phyloP scores from a whole-genome alignment of 2,329 filamentous ascomycete species.

The Dactylellina sp. region DNA sequence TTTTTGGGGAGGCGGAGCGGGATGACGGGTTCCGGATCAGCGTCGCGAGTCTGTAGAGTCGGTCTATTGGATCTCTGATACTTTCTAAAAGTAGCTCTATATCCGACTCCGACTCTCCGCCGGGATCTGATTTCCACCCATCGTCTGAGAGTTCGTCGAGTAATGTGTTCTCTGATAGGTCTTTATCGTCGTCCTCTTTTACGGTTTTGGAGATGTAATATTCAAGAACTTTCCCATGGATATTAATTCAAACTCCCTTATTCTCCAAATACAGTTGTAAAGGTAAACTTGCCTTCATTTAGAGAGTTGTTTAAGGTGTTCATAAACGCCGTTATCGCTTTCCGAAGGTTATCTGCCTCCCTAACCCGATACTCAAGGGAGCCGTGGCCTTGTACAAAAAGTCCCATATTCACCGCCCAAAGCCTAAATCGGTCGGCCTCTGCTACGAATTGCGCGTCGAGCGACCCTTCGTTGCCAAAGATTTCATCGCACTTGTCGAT shows the following conservation, averaged over 20 bases:
- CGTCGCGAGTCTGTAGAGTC: conserved; percentile 41
- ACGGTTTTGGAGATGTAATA: background rate
- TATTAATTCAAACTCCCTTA: no score
- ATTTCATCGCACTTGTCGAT: conserved; percentile 1
- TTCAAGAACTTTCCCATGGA: conserved; percentile 3
- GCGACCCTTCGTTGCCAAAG: background rate
- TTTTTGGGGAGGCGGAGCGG: conserved; percentile 29
- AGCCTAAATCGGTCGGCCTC: conserved; percentile 42
- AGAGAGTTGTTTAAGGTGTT: conserved; percentile 27
- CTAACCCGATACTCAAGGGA: conserved; percentile 52
- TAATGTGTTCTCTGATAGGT: background rate
- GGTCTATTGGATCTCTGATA: conserved; percentile 44
- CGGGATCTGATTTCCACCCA: conserved; percentile 26
- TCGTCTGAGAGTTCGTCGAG: conserved; percentile 9
- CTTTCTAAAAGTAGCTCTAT: conserved; percentile 30
- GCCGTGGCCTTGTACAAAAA: conserved; percentile 49
- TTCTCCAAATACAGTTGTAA: no score
- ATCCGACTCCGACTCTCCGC: conserved; percentile 21
- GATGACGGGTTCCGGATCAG: conserved; percentile 45
- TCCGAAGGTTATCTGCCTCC: conserved; percentile 35
- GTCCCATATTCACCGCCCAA: conserved; percentile 46
- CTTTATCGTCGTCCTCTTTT: background rate
- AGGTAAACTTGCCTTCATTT: conserved; percentile 30
- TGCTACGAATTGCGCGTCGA: conserved; percentile 16
- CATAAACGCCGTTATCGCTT: conserved; percentile 17